Evolutionary conservation across 306 rosid species (phyloP), one percentile per base, ranked within the genome.

Genomic region (Purshia tridentata): DNA sequence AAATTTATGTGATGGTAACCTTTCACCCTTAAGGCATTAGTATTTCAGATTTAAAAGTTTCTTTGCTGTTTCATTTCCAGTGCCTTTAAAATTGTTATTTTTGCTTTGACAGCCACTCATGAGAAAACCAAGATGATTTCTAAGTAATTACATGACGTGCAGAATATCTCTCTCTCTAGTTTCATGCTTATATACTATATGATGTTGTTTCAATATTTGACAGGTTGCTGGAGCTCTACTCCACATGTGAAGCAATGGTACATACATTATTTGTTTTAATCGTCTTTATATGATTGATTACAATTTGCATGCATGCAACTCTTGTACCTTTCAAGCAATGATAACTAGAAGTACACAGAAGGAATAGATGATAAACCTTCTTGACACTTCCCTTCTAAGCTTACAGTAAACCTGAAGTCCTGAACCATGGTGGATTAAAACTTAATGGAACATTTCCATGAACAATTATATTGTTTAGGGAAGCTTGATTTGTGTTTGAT

Each of bases 141-240:
- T 29, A 29, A 29, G 7, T 58, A 23, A 58, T 29, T 61, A 61
- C 16, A 16, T 61, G 8, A 37, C 67, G 20, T 61, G 67, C 47
- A 4, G 19, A 61, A 15, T 14, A 2, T 29, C 29, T 8, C 22
- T 51, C 69, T 9, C 8, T 7, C 50, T 78, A 42, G 2, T 22
- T 13, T 69, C 64, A 67, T 74, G 41, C 12, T 41, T 16, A 23
- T 54, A n/a, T 70, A 37, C 60, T 14, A 20, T 63, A 63, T 29
- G 14, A 72, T 72, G 73, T 72, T 59, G 65, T 70, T 85, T 81
- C 71, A 29, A 46, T 77, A 54, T 80, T 82, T 91, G 83, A 81
- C 92, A 94, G 98, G 40, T 84, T 94, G 99, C 88, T 94, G 99
- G 99, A 85, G 18, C 63, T 51, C 76, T 44, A 86, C 91, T 60